Base-by-base conservation (phyloP, 208 protist genomes). In the Leishmania tarentolae region DNA sequence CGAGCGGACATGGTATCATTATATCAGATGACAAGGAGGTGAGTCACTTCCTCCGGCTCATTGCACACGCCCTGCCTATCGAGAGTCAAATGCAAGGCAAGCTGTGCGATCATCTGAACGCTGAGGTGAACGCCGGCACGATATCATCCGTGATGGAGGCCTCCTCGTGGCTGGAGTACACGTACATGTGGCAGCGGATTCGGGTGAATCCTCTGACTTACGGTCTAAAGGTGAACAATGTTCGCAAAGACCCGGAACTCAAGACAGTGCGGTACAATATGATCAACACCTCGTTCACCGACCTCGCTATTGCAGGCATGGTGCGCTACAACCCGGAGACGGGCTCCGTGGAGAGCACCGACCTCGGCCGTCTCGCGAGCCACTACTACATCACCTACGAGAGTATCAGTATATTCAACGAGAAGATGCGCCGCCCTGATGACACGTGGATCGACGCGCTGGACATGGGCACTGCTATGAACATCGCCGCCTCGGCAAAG, bases 41-140 rank as follows among this genome's bases (percentile, higher is more conserved):
- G 53, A 83, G 89, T 6, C 93, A 98, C 83, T 99, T 99, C 79
- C 88, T 99, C 37, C 93, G 91, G 37, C 87, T 99, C 35, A 96
- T 99, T 68, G 97, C 93, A 11, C 85, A 94, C 78, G 93, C 98
- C 15, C 87, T 99, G 69, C 99, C 99, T 19, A 99, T 99, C 82
- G 99, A 99, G 85, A 98, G 92, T 52, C 91, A 98, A 71, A 94
- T 99, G 88, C 93, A 94, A 75, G 87, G 88, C 57, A 89, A 92
- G 77, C 92, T 99, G 52, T 91, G 94, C n/a, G 99, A 99, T 86
- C 96, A 99, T 83, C 94, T 99, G 53, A 99, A 99, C 84, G 99
- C 99, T 31, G 99, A 99, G 91, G 94, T 99, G 61, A 94, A 99
- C 31, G 92, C 99, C 3, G 99, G 99, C 31, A 99, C 99, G 13